Conservation (phyloP, 1,139 yeast species). For the Zygoascus sp. region DNA sequence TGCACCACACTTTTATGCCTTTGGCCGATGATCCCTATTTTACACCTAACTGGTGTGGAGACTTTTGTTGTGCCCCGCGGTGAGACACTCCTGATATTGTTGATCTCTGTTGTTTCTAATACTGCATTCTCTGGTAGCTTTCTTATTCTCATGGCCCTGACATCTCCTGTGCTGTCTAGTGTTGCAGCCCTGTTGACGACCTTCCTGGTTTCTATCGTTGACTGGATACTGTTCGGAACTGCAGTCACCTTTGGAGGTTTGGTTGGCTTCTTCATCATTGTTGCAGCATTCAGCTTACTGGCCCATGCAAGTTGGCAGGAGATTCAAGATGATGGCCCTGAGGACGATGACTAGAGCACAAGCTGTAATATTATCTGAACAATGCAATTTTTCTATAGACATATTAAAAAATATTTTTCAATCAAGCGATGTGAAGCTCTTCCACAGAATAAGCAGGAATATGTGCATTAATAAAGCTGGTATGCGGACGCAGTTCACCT, state of each 20-base stretch:
- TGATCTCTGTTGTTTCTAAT: constrained; percentile 52
- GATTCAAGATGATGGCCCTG: constrained; percentile 56
- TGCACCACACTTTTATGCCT: constrained; percentile 50
- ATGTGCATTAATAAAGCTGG: constrained; percentile 17
- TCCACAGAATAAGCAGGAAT: constrained; percentile 29
- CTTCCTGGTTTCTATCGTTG: constrained; percentile 72
- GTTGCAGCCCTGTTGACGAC: constrained; percentile 79
- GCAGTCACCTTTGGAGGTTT: constrained; percentile 36
- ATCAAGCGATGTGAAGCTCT: constrained; percentile 18
- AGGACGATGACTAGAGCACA: constrained; percentile 15
- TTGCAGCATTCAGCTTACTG: constrained; percentile 63
- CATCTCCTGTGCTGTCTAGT: constrained; percentile 80
- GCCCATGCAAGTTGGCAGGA: constrained; percentile 71
- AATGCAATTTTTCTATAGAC: neutral
- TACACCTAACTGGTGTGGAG: constrained; percentile 55
- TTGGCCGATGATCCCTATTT: constrained; percentile 47
- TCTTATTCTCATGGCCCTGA: constrained; percentile 73
- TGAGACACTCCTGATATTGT: constrained; percentile 40
- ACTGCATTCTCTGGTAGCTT: constrained; percentile 68
- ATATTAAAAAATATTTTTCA: neutral
- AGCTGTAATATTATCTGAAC: neutral
- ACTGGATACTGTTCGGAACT: constrained; percentile 66
- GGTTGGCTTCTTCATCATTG: constrained; percentile 39
- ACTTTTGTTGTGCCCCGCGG: constrained; percentile 52
- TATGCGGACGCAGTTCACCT: neutral